Percentiles rank a stretch among this genome's conserved stretches.
phyloP scores from a whole-genome alignment of 2,329 filamentous ascomycete genomes.

The Ceratocystis huliohia region DNA sequence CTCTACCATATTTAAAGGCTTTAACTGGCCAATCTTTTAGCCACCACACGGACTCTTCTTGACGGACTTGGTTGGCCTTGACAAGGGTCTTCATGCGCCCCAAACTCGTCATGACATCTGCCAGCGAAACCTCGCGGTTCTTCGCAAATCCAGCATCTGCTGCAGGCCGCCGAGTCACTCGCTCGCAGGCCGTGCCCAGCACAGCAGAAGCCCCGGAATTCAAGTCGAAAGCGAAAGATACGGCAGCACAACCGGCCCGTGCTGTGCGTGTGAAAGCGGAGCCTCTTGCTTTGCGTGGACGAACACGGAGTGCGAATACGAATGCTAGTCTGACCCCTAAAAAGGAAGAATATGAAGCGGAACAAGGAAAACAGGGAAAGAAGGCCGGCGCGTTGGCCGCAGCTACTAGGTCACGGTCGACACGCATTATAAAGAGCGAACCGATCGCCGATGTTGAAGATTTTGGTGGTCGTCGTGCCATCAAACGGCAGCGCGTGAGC shows the following conservation, averaged over 20 bases:
- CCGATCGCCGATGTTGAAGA: conserved; percentile 46
- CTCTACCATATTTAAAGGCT: no score
- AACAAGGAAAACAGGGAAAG: background rate
- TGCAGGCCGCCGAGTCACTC: conserved; percentile 21
- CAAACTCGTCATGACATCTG: conserved; percentile 9
- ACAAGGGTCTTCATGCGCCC: background rate
- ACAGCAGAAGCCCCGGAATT: background rate
- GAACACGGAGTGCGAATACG: background rate
- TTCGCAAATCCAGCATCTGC: conserved; percentile 12
- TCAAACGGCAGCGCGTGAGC: conserved; percentile 37
- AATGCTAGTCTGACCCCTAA: background rate
- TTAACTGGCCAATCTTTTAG: no score
- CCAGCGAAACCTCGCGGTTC: conserved; percentile 18
- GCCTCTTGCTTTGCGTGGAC: background rate
- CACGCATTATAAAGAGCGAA: conserved; percentile 2
- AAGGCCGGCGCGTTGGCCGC: no score
- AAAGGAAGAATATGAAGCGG: background rate
- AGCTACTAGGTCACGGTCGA: background rate
- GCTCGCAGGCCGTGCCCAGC: conserved; percentile 21
- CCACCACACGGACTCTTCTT: no score
- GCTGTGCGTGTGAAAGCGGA: background rate
- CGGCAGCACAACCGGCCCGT: background rate
- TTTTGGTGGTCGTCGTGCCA: conserved; percentile 28
- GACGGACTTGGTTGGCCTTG: no score
- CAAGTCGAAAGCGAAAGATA: background rate